A percentile compares a stretch with the other conserved stretches of the same genome.
Evolutionary conservation across 371 early-diverging fungal species (phyloP).

Genomic region (Nematocida sp.): DNA sequence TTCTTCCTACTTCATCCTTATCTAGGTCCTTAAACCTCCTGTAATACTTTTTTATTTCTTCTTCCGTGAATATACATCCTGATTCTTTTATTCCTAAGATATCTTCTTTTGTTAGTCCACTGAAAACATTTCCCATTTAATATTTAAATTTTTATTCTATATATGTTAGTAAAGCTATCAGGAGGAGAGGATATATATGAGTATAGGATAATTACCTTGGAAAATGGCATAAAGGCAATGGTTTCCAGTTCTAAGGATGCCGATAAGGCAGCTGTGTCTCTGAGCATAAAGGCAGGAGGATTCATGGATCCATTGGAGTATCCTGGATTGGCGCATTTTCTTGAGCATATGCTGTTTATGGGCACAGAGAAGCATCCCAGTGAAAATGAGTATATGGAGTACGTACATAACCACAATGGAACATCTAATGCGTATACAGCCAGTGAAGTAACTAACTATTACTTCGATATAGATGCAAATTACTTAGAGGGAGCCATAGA

Average conservation of each 20-base stretch:
- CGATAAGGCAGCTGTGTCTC: constrained; percentile 59
- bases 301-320: constrained; percentile 69
- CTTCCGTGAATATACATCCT: constrained; percentile 21
- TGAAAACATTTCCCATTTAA: constrained; percentile 48
- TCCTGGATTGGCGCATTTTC: constrained; percentile 91
- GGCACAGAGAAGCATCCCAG: constrained; percentile 66
- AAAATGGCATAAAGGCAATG: constrained; percentile 59
- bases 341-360: constrained; percentile 91
- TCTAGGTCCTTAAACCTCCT: constrained; percentile 43
- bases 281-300: constrained; percentile 78
- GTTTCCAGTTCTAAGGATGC: constrained; percentile 34
- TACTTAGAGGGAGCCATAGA: constrained; percentile 81
- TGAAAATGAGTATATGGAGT: constrained; percentile 68
- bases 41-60: constrained; percentile 33
- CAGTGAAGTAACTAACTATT: constrained; percentile 80
- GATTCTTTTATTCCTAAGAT: constrained; percentile 10
- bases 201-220: constrained; percentile 53
- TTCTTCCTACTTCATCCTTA: constrained; percentile 48
- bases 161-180: constrained; percentile 20
- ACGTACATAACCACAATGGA: constrained; percentile 79
- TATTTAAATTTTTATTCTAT: constrained; percentile 4
- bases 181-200: constrained; percentile 54
- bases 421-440: constrained; percentile 86
- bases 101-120: constrained; percentile 52
- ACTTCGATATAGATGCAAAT: constrained; percentile 79